Conservation (phyloP, 2,329 filamentous ascomycete genomes). For the Golovinomyces cichoracearum region DNA sequence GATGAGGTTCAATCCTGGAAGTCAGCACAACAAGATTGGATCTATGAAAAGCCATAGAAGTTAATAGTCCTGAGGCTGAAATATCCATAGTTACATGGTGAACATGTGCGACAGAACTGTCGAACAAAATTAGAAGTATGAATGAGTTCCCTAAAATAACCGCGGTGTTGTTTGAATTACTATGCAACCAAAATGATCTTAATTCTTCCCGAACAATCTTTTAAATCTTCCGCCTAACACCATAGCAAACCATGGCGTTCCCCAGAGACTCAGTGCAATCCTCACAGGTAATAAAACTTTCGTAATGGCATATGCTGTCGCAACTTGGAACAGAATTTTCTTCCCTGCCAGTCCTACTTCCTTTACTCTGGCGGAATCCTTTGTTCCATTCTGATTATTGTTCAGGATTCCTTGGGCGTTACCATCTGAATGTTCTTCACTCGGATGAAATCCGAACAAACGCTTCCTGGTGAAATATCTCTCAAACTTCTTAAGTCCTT, state of each 20-base stretch:
- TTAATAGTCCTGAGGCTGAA: background rate
- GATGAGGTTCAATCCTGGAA: constrained; percentile 70
- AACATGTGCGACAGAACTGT: background rate
- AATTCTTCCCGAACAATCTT: background rate
- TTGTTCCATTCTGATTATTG: constrained; percentile 1
- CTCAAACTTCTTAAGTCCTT: constrained; percentile 43
- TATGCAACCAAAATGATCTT: too few relatives aligned
- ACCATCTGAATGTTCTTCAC: constrained; percentile 8
- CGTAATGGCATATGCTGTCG: constrained; percentile 71
- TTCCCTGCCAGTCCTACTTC: constrained; percentile 13
- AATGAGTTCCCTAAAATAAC: too few relatives aligned
- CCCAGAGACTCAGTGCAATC: constrained; percentile 58
- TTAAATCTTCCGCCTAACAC: background rate
- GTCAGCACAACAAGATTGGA: constrained; percentile 64
- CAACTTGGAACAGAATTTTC: constrained; percentile 36
- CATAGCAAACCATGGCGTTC: constrained; percentile 70
- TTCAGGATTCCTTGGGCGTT: background rate
- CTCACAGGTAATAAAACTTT: constrained; percentile 61
- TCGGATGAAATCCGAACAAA: constrained; percentile 40
- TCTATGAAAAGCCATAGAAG: constrained; percentile 57
- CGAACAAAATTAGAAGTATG: too few relatives aligned
- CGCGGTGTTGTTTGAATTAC: too few relatives aligned
- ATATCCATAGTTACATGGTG: too few relatives aligned
- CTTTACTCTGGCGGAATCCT: constrained; percentile 13
- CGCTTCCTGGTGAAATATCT: constrained; percentile 52